Evolutionary conservation across 495 filamentous ascomycete genomes (phyloP).

Genomic region (Aspergillus cristatus): DNA sequence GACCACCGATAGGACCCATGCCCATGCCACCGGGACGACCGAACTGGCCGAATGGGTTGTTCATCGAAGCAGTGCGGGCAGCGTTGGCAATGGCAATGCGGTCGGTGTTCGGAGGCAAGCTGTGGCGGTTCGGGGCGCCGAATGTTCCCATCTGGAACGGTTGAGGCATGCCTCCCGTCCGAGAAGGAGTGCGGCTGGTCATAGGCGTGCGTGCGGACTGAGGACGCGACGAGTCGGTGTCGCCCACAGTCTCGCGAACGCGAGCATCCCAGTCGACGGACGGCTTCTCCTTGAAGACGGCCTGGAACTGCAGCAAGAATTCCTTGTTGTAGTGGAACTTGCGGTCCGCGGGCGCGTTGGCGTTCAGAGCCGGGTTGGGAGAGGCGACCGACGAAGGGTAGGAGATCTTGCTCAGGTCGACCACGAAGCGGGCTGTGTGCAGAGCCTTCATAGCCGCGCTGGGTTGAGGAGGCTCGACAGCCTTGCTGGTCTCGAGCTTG

Average conservation of each 20-base stretch:
- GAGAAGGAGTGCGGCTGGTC: constrained; percentile 37
- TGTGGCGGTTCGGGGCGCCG: constrained; percentile 31
- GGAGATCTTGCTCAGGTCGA: constrained; percentile 52
- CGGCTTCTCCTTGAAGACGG: constrained; percentile 89
- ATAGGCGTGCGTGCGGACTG: constrained; percentile 62
- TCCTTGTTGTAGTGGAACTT: constrained; percentile 93
- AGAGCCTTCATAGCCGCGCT: constrained; percentile 88
- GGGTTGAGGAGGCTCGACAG: constrained; percentile 79
- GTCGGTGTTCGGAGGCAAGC: constrained; percentile 54
- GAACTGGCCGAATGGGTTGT: constrained; percentile 47
- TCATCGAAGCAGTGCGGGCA: constrained; percentile 26
- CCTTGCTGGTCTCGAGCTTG: constrained; percentile 73
- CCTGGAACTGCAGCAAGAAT: constrained; percentile 96
- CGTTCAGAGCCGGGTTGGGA: constrained; percentile 84
- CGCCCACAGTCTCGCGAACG: constrained; percentile 77
- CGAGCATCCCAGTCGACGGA: constrained; percentile 81
- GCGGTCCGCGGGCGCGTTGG: constrained; percentile 58
- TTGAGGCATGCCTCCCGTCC: constrained; percentile 27
- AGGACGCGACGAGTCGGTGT: constrained; percentile 60
- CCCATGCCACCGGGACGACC: constrained; percentile 54
- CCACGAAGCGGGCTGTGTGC: constrained; percentile 75
- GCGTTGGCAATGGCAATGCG: constrained; percentile 27
- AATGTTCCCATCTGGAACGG: constrained; percentile 67
- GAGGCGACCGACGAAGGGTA: constrained; percentile 79
- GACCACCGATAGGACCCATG: constrained; percentile 41